Evolutionary conservation across 2,329 filamentous ascomycete species (phyloP).

Genomic region (Nigrospora sphaerica): DNA sequence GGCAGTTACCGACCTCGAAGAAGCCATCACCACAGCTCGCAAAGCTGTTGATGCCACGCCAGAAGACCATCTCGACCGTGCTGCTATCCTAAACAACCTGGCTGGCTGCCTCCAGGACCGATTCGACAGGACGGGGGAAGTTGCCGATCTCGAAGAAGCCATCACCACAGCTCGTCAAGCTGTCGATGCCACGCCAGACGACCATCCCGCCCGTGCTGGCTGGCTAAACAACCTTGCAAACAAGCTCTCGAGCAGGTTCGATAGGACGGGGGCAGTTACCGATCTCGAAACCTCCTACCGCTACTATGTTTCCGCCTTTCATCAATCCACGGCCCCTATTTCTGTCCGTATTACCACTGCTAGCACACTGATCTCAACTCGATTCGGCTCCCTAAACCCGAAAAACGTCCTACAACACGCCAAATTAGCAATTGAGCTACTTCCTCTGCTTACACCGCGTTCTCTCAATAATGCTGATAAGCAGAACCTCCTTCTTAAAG

Average conservation of each 20-base stretch:
- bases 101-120: conserved; percentile 1
- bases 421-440: conserved; percentile 4
- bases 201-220: conserved; percentile 2
- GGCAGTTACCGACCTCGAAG: conserved; percentile 5
- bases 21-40: not conserved
- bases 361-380: not conserved
- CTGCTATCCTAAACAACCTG: not conserved
- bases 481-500: conserved; percentile 8
- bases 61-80: not conserved
- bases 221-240: too few species aligned
- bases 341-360: not conserved
- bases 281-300: not conserved
- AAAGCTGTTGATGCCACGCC: not conserved
- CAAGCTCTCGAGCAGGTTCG: too few species aligned
- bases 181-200: conserved; percentile 3
- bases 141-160: conserved; percentile 8
- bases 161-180: conserved; percentile 6
- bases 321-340: not conserved
- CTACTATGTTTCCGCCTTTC: not conserved
- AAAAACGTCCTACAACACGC: not conserved
- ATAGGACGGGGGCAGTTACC: too few species aligned
- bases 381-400: not conserved
- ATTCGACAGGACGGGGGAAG: conserved; percentile 3
- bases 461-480: conserved; percentile 11
- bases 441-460: conserved; percentile 8